A percentile compares a stretch with the other conserved stretches of the same genome.
Conservation (phyloP, 2,329 filamentous ascomycete genomes). For the Fusarium cicatricum region DNA sequence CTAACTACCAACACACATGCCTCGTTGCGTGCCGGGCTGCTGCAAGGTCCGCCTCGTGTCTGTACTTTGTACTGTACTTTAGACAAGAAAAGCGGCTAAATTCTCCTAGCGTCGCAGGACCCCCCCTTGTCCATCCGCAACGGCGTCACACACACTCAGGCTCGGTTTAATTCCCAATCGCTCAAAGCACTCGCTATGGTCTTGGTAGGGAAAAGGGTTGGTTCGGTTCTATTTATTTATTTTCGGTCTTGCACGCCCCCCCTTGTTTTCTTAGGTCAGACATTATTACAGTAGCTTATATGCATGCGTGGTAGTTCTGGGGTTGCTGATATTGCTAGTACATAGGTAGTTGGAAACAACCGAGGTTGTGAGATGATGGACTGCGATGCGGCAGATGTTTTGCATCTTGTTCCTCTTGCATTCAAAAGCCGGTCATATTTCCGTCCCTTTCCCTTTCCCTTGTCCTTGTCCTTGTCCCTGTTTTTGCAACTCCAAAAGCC, state of each 20-base stretch:
- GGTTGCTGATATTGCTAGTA: too few relatives aligned
- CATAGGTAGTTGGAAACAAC: neutral
- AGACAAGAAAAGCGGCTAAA: slow-evolving; percentile 35
- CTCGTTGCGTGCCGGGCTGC: neutral
- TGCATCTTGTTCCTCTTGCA: neutral
- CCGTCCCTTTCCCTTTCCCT: too few relatives aligned
- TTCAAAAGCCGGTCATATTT: too few relatives aligned
- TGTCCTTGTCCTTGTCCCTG: too few relatives aligned
- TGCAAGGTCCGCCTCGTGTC: neutral
- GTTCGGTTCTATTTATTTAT: slow-evolving; percentile 14
- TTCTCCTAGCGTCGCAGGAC: slow-evolving; percentile 39
- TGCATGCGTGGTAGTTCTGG: slow-evolving; percentile 4
- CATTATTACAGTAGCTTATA: slow-evolving; percentile 5
- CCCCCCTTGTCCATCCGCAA: slow-evolving; percentile 36
- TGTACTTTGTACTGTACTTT: neutral
- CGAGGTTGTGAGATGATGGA: neutral
- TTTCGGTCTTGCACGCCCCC: slow-evolving; percentile 25
- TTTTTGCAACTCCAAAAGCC: slow-evolving; percentile 6
- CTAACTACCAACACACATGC: neutral
- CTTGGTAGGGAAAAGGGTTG: slow-evolving; percentile 20
- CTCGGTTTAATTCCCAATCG: slow-evolving; percentile 7
- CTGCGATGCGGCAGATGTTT: neutral
- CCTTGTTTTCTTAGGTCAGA: slow-evolving; percentile 10
- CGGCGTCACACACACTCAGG: slow-evolving; percentile 38
- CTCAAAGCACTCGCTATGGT: slow-evolving; percentile 17